phyloP scores from a whole-genome alignment of 768 basidiomycete genomes.

The Podaxis sp. region DNA sequence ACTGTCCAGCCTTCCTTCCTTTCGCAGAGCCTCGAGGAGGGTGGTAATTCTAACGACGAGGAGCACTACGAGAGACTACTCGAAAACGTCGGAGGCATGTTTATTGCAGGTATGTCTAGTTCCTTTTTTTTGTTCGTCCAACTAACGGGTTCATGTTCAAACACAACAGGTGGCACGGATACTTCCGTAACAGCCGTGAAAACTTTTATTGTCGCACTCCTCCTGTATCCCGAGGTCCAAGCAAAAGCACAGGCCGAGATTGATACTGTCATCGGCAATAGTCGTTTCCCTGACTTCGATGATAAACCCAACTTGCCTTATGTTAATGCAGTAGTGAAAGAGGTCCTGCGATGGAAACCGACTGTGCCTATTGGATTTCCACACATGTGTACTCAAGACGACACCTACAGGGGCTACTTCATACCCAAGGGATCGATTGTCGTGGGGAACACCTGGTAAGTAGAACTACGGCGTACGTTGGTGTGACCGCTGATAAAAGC shows the following conservation, averaged over 20 bases:
- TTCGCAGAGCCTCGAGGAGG: conserved; percentile 6
- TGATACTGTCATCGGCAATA: conserved; percentile 31
- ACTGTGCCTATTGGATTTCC: conserved; percentile 27
- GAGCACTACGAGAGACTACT: background rate
- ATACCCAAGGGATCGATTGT: conserved; percentile 39
- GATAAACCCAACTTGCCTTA: conserved; percentile 35
- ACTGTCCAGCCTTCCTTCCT: background rate
- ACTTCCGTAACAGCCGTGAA: conserved; percentile 10
- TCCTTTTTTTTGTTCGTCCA: background rate
- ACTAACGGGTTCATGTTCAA: background rate
- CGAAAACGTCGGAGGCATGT: conserved; percentile 8
- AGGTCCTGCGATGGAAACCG: conserved; percentile 29
- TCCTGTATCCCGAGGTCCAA: conserved; percentile 32
- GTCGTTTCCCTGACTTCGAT: conserved; percentile 32
- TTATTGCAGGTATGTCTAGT: conserved; percentile 6
- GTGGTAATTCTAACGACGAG: background rate
- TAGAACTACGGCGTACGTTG: background rate
- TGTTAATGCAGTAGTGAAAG: conserved; percentile 32
- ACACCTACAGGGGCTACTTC: conserved; percentile 37
- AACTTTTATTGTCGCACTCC: conserved; percentile 8
- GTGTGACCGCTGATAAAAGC: background rate
- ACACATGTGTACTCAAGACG: conserved; percentile 30
- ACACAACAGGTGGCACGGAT: conserved; percentile 9
- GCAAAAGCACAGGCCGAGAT: conserved; percentile 40
- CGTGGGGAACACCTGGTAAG: conserved; percentile 28